Base-by-base conservation (phyloP, 2,329 filamentous ascomycete species). In the Fusarium chuoi region DNA sequence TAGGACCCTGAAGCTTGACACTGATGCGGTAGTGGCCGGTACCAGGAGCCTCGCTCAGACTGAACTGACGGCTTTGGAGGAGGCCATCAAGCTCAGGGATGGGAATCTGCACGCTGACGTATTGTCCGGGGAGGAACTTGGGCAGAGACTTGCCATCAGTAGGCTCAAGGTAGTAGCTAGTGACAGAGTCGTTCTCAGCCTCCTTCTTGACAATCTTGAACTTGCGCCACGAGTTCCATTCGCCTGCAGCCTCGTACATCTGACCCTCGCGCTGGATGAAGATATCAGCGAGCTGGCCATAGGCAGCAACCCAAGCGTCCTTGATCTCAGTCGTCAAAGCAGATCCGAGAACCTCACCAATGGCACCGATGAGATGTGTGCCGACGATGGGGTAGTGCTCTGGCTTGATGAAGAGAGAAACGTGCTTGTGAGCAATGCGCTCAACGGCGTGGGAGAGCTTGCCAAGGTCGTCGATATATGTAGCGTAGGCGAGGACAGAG, bases 371-470 rank as follows among this genome's bases (percentile, higher is more conserved):
- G 4, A 95, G 86, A 79, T 91, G 87, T 71, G 89, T 87, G 46
- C 91, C 93, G 5, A 95, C 93, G 38, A 94, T 87, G 59, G 85
- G 82, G 79, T 95, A 95, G 60, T 94, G 90, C 28, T 90, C 91
- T 1, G 93, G 87, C 72, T 85, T 83, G 77, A 95, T 88, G 78
- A 89, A 89, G n/a, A 95, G 86, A 3, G 89, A 92, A 30, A 87
- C 92, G 78, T 95, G 93, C 83, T 94, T 95, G 78, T 94, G 89
- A 65, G 91, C 91, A 73, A 96, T 94, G 77, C 91, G 88, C 81
- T 94, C 91, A 20, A 89, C 85, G 39, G 83, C 84, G 38, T 88
- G 85, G 18, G 80, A 80, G 9, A 95, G 85, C 26, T 85, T 88
- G 52, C 86, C 87, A 1, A 94, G 86, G 78, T 94, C 87, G 81